These are phyloP conservation scores for Dacryopinax primogenitus DNA, from an alignment of 768 basidiomycete species.

Conservation along the genomic window DNA sequence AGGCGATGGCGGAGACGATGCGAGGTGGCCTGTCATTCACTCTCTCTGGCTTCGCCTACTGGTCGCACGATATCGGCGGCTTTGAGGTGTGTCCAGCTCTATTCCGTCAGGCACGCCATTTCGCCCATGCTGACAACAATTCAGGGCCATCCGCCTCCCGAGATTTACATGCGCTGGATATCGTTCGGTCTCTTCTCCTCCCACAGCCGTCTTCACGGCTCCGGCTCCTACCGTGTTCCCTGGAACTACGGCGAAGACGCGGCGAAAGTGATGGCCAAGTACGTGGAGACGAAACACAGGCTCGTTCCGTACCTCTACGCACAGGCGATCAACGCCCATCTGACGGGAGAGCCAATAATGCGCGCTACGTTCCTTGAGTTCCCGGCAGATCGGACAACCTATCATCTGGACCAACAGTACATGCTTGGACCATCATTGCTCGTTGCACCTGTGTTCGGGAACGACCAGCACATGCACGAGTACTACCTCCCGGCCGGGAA, in stretches of 20 bases:
- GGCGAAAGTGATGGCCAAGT: constrained; percentile 29
- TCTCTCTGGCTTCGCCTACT: constrained; percentile 55
- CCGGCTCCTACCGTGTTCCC: constrained; percentile 60
- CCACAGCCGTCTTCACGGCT: constrained; percentile 62
- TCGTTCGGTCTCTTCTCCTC: constrained; percentile 66
- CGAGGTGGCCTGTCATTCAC: constrained; percentile 54
- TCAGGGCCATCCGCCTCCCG: constrained; percentile 51
- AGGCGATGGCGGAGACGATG: constrained; percentile 65
- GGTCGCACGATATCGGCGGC: constrained; percentile 65
- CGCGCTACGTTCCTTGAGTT: constrained; percentile 27
- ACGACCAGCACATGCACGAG: constrained; percentile 16
- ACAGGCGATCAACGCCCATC: constrained; percentile 25
- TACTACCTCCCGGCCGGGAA: constrained; percentile 25
- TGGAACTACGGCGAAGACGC: constrained; percentile 55
- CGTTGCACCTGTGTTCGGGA: constrained; percentile 26
- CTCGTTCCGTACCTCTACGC: constrained; percentile 57
- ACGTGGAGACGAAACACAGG: constrained; percentile 51
- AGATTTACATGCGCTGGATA: constrained; percentile 64
- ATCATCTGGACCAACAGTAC: constrained; percentile 26
- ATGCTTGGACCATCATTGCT: constrained; percentile 27
- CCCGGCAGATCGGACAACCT: constrained; percentile 24
- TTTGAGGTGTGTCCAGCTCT: constrained; percentile 46
- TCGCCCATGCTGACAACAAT: neutral
- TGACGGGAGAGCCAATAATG: constrained; percentile 25
- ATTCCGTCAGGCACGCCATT: neutral